Percentiles rank a stretch among this genome's conserved stretches.
phyloP scores from a whole-genome alignment of 2,329 filamentous ascomycete genomes.

The Gnomoniopsis smithogilvyi region DNA sequence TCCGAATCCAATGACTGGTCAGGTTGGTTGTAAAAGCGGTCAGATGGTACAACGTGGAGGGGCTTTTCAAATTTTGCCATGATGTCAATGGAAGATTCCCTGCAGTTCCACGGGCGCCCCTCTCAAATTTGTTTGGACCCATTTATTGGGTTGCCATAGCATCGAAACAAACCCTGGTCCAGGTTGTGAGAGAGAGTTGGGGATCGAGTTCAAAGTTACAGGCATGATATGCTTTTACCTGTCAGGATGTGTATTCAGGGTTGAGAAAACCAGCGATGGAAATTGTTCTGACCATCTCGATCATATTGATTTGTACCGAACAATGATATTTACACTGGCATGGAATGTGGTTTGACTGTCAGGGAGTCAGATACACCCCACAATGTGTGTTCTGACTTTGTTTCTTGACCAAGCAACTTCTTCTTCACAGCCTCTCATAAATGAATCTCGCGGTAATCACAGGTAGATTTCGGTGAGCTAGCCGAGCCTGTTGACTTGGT shows the following conservation, averaged over 20 bases:
- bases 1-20: not conserved
- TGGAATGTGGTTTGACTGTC: too few relatives aligned
- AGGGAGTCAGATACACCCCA: too few relatives aligned
- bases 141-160: slow-evolving; percentile 5
- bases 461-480: too few relatives aligned
- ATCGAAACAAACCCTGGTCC: not conserved
- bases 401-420: too few relatives aligned
- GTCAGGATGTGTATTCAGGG: not conserved
- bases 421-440: too few relatives aligned
- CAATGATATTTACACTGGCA: too few relatives aligned
- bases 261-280: too few relatives aligned
- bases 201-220: not conserved
- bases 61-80: slow-evolving; percentile 16
- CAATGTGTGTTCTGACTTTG: too few relatives aligned
- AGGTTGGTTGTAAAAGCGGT: not conserved
- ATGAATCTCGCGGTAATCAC: too few relatives aligned
- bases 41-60: not conserved
- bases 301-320: too few relatives aligned
- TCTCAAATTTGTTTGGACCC: slow-evolving; percentile 12
- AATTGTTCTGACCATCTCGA: too few relatives aligned
- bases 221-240: not conserved
- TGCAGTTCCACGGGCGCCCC: slow-evolving; percentile 10
- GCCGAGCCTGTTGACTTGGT: too few relatives aligned
- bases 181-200: not conserved
- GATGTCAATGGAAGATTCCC: slow-evolving; percentile 16